Percentiles rank a stretch among this genome's conserved stretches.
Conservation (phyloP, 495 filamentous ascomycete genomes). For the Penicillium herquei region DNA sequence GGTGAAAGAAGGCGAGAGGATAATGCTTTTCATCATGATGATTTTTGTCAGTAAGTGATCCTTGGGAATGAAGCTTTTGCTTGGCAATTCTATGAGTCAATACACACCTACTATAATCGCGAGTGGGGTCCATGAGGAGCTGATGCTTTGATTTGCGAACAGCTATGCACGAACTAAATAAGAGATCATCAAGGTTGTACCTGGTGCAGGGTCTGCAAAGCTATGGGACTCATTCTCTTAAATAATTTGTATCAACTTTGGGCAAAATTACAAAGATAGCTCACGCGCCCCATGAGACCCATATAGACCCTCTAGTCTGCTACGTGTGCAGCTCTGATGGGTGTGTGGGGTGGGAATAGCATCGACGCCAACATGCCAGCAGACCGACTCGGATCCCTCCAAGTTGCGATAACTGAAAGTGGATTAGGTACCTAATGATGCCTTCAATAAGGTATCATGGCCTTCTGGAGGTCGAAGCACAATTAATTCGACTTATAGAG, state of each 20-base stretch:
- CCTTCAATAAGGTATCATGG: not conserved
- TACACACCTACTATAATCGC: slow-evolving; percentile 36
- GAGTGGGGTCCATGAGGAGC: slow-evolving; percentile 31
- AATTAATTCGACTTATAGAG: not conserved
- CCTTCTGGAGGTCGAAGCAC: not conserved
- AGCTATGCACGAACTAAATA: slow-evolving; percentile 3
- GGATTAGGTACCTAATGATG: slow-evolving; percentile 4
- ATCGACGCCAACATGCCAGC: slow-evolving; percentile 22
- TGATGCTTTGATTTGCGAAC: not conserved
- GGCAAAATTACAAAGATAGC: slow-evolving; percentile 12
- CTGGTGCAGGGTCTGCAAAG: not conserved
- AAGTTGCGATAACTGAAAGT: not conserved
- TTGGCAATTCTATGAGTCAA: too few species aligned
- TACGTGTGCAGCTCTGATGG: slow-evolving; percentile 40
- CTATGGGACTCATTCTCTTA: not conserved
- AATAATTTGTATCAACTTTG: slow-evolving; percentile 9
- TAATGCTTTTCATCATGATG: slow-evolving; percentile 29
- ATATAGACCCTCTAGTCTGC: slow-evolving; percentile 25
- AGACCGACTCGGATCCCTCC: slow-evolving; percentile 17
- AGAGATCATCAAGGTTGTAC: not conserved
- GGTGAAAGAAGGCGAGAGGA: slow-evolving; percentile 45
- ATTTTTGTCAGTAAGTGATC: not conserved
- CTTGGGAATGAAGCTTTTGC: too few species aligned
- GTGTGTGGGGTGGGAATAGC: slow-evolving; percentile 14
- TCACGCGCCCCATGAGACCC: slow-evolving; percentile 15